Conservation (phyloP, 2,329 filamentous ascomycete species). For the Dothideomycetidae sp. region DNA sequence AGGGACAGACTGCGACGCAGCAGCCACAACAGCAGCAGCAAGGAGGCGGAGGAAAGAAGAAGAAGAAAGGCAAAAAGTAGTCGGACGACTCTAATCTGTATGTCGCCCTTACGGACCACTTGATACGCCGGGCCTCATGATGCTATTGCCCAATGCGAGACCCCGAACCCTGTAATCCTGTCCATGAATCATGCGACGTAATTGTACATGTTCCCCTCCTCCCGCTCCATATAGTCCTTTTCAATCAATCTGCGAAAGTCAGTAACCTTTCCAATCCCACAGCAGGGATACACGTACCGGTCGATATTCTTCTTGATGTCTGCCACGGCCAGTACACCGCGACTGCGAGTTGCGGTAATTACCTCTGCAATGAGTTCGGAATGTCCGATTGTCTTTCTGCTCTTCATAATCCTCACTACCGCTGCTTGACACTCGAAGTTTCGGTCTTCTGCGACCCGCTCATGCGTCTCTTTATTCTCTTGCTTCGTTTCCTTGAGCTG, state of each 20-base stretch:
- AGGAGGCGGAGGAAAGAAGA: constrained; percentile 30
- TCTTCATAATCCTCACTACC: constrained; percentile 96
- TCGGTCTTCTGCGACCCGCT: constrained; percentile 73
- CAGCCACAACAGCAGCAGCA: constrained; percentile 3
- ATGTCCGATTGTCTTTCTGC: constrained; percentile 72
- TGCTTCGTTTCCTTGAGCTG: constrained; percentile 91
- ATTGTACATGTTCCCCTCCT: constrained; percentile 44
- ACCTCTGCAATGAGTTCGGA: constrained; percentile 81
- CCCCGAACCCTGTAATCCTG: not conserved
- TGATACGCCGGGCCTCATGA: no score
- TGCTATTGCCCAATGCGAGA: no score
- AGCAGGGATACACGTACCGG: constrained; percentile 44
- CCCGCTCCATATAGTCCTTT: constrained; percentile 81
- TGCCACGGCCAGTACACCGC: constrained; percentile 69
- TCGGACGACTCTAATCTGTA: no score
- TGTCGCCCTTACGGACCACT: no score
- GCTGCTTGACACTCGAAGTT: constrained; percentile 96
- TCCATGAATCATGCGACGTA: constrained; percentile 29
- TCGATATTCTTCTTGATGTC: constrained; percentile 98
- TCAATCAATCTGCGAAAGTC: constrained; percentile 58
- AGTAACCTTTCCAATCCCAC: constrained; percentile 4
- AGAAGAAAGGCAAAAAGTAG: constrained; percentile 33
- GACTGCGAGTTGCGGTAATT: constrained; percentile 73
- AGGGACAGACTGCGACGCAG: not conserved
- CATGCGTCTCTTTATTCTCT: constrained; percentile 88